A percentile compares a stretch with the other conserved stretches of the same genome.
Conservation (phyloP, 257 asterid species). For the Voacanga thouarsii region DNA sequence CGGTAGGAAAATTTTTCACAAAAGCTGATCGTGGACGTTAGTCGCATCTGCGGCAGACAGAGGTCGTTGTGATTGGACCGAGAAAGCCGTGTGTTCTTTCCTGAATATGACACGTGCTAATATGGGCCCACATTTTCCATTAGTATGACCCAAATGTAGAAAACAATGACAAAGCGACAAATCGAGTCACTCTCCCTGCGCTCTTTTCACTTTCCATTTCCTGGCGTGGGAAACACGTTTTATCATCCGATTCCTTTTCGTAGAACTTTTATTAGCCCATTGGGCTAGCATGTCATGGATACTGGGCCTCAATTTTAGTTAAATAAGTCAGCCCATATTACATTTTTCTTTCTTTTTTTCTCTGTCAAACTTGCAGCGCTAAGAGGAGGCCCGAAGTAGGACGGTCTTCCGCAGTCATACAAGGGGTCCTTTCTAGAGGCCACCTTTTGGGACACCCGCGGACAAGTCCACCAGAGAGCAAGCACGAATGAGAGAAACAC, state of each 20-base stretch:
- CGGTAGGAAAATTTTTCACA: not conserved
- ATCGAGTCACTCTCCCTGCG: not conserved
- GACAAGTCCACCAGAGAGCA: too few relatives aligned
- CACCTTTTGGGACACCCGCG: too few relatives aligned
- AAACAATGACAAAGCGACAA: not conserved
- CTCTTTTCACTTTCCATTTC: not conserved
- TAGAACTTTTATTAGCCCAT: not conserved
- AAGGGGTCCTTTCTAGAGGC: too few relatives aligned
- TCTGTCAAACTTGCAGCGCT: too few relatives aligned
- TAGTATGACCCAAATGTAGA: not conserved
- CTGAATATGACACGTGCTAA: not conserved
- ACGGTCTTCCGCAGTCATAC: too few relatives aligned
- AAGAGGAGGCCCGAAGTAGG: too few relatives aligned
- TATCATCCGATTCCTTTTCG: too few relatives aligned
- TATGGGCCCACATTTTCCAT: not conserved
- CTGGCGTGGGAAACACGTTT: too few relatives aligned
- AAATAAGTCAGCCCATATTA: not conserved
- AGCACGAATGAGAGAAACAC: too few relatives aligned
- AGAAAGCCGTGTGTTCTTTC: not conserved
- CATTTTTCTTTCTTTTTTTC: too few relatives aligned
- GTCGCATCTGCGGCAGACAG: not conserved
- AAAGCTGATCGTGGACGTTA: not conserved
- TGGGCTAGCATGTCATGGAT: not conserved
- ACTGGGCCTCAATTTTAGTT: not conserved
- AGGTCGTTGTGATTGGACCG: conserved; percentile 6